Conservation (phyloP, 2,329 filamentous ascomycete species). For the Colletotrichum navitas region DNA sequence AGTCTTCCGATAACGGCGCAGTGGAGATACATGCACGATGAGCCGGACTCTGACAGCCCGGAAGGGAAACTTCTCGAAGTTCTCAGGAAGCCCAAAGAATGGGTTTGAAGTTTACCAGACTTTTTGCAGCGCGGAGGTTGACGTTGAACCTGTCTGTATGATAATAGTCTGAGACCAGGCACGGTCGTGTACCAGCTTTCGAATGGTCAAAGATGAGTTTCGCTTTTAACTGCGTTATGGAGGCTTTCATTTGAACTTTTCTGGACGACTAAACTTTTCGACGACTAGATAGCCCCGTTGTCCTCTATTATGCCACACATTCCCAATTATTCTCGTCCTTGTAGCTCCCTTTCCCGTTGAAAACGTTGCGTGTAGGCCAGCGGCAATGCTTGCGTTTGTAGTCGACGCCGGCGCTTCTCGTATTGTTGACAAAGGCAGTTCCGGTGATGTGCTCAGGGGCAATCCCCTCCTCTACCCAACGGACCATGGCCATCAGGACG, state of each 20-base stretch:
- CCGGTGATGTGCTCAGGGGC: constrained; percentile 56
- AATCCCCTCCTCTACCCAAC: constrained; percentile 59
- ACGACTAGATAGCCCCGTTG: neutral
- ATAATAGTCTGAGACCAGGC: neutral
- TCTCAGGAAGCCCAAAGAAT: constrained; percentile 71
- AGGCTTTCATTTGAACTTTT: neutral
- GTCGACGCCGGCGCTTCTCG: constrained; percentile 45
- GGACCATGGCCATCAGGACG: constrained; percentile 58
- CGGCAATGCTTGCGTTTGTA: constrained; percentile 52
- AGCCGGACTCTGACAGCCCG: constrained; percentile 71
- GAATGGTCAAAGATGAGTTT: too few species aligned
- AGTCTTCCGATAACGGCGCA: constrained; percentile 91
- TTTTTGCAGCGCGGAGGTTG: neutral
- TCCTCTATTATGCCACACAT: constrained; percentile 7
- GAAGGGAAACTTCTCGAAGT: constrained; percentile 83
- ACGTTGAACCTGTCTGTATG: neutral
- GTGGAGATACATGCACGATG: constrained; percentile 93
- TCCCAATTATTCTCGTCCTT: constrained; percentile 40
- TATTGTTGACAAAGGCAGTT: constrained; percentile 49
- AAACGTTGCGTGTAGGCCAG: constrained; percentile 51
- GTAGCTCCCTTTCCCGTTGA: constrained; percentile 41
- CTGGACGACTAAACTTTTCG: fast-evolving
- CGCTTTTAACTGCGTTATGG: neutral
- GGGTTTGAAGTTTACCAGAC: constrained; percentile 61
- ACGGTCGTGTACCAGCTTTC: neutral